Conservation (phyloP, 768 basidiomycete genomes). For the Amanita brunnescens region DNA sequence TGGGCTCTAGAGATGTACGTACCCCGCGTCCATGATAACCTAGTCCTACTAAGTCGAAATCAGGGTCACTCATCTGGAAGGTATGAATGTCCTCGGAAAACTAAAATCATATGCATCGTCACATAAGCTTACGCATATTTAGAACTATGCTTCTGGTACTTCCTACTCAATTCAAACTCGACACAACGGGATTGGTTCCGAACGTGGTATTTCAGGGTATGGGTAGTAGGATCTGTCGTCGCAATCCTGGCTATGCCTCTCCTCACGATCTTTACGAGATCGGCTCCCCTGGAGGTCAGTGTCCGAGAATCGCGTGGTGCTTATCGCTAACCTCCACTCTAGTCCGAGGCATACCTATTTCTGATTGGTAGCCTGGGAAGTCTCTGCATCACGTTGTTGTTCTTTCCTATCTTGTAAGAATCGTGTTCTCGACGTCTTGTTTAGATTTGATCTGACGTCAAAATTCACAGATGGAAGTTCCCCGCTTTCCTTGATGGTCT, state of each 20-base stretch:
- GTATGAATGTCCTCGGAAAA: conserved; percentile 23
- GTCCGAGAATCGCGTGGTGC: conserved; percentile 3
- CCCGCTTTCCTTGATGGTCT: conserved; percentile 53
- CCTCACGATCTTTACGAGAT: conserved; percentile 54
- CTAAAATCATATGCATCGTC: not conserved
- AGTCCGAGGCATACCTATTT: conserved; percentile 68
- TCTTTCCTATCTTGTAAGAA: conserved; percentile 57
- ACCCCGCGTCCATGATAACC: not conserved
- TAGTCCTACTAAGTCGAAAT: not conserved
- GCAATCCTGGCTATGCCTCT: conserved; percentile 63
- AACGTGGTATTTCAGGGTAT: conserved; percentile 64
- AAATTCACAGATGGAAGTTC: conserved; percentile 46
- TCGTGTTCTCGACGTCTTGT: conserved; percentile 1
- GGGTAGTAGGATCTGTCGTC: conserved; percentile 55
- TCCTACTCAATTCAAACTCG: conserved; percentile 60
- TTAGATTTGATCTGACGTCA: conserved; percentile 8
- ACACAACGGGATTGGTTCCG: conserved; percentile 69
- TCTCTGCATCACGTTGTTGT: conserved; percentile 64
- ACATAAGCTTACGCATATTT: not conserved
- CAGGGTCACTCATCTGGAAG: conserved; percentile 73
- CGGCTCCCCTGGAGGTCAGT: conserved; percentile 50
- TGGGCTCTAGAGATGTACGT: conserved; percentile 75
- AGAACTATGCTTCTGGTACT: conserved; percentile 88
- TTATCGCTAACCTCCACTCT: conserved; percentile 9
- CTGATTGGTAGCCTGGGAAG: conserved; percentile 64